Percentiles rank a stretch among this genome's conserved stretches.
phyloP scores from a whole-genome alignment of 2,329 filamentous ascomycete genomes.

The Tolypocladium tropicale region DNA sequence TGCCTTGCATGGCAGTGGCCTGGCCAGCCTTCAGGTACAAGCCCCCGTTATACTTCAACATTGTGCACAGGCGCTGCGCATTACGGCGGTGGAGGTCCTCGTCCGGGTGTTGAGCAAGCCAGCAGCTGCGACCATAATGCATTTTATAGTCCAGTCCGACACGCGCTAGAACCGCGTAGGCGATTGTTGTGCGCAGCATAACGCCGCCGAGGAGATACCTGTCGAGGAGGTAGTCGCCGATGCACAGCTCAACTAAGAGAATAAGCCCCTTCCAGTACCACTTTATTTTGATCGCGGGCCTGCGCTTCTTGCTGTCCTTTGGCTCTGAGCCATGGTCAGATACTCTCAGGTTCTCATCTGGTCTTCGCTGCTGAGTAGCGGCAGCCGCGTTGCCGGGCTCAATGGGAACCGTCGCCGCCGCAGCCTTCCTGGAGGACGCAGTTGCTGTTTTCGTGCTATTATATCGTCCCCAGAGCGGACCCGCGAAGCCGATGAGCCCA shows the following conservation, averaged over 20 bases:
- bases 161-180: constrained; percentile 2
- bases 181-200: constrained; percentile 3
- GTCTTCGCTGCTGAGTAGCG: background rate
- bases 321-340: background rate
- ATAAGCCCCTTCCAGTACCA: background rate
- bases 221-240: background rate
- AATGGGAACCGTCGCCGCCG: background rate
- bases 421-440: background rate
- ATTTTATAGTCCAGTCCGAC: constrained; percentile 60
- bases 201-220: constrained; percentile 8
- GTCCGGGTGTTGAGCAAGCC: background rate
- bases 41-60: constrained; percentile 54
- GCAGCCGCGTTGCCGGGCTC: background rate
- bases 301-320: background rate
- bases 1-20: constrained; percentile 62
- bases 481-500: background rate
- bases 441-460: background rate
- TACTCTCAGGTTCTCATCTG: background rate
- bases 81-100: constrained; percentile 49
- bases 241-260: background rate
- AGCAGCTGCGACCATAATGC: constrained; percentile 49
- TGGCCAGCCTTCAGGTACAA: constrained; percentile 63
- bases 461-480: background rate
- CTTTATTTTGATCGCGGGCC: background rate
- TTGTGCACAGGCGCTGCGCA: constrained; percentile 50